Evolutionary conservation across 805 yeast genomes (phyloP).

Genomic region (Candida koratica): DNA sequence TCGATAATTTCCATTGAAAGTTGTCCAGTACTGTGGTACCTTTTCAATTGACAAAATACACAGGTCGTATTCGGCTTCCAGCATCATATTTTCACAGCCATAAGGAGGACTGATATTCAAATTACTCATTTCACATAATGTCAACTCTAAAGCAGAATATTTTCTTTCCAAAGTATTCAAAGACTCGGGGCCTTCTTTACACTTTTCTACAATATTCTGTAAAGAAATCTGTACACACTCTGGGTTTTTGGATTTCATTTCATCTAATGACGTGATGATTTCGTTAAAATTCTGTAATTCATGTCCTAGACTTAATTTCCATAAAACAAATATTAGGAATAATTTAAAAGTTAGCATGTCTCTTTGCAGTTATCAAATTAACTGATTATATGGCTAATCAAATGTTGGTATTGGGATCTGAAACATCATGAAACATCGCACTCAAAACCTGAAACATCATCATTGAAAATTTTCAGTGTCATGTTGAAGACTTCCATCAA

Average conservation of each 20-base stretch:
- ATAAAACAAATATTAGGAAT: too few relatives aligned
- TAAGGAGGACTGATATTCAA: slow-evolving; percentile 37
- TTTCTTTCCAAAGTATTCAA: slow-evolving; percentile 28
- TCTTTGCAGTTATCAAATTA: too few relatives aligned
- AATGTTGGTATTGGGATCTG: too few relatives aligned
- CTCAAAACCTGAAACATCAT: not conserved
- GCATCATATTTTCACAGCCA: slow-evolving; percentile 20
- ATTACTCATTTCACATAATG: slow-evolving; percentile 53
- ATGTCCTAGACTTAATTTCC: not conserved
- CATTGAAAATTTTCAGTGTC: not conserved
- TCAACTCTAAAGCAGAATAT: slow-evolving; percentile 44
- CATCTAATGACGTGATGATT: slow-evolving; percentile 1
- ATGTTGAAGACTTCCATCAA: not conserved
- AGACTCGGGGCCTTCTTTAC: slow-evolving; percentile 41
- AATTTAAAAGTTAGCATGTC: too few relatives aligned
- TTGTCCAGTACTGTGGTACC: slow-evolving; percentile 67
- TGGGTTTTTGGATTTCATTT: slow-evolving; percentile 8
- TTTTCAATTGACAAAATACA: slow-evolving; percentile 43
- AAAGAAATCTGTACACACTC: slow-evolving; percentile 42
- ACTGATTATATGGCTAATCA: too few relatives aligned
- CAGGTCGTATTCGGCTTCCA: slow-evolving; percentile 17
- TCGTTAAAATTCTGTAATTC: not conserved
- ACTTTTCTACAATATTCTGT: slow-evolving; percentile 34
- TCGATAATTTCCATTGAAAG: slow-evolving; percentile 62
- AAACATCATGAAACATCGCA: not conserved